Evolutionary conservation across 192 early-diverging fungal genomes (phyloP), one percentile per base, ranked within the genome.

Genomic region (Coemansia sp.): DNA sequence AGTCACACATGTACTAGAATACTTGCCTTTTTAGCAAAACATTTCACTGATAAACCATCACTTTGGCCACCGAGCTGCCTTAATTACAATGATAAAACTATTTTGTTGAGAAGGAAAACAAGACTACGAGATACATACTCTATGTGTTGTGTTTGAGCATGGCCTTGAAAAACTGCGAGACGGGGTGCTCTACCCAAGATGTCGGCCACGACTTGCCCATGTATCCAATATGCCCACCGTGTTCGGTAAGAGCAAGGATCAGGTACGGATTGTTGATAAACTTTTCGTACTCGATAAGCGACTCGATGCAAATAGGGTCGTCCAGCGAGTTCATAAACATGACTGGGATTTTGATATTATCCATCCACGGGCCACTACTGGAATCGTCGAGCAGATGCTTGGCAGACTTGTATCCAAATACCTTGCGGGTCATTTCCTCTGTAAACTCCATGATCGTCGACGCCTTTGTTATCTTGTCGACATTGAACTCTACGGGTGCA

Each of bases 171-270:
- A 76, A 76, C 46, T 76, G 65, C 5, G 61, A 47, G 2, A 76
- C 72, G 1, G 72, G 72, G 24, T 55, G 57, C 28, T 76, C 72
- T 29, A 76, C 29, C 72, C 72, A 76, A 18, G 72, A 76, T 22
- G 57, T 54, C 4, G 66, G 72, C 72, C 65, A 76, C 7, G 26
- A 28, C 1, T 42, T 35, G 46, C 61, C 66, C 66, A 76, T 65
- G 22, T 76, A 97, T 1, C 92, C 95, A 53, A 98, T 77, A 54
- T 98, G 95, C 0, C 95, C 95, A 10, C 95, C 95, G 20, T 81
- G 65, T 11, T 60, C 53, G 4, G 95, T 95, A 7, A 85, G 78
- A 4, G 85, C 93, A 14, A 98, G 63, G 1, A 95, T 33, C 20
- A 90, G 69, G 67, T 83, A 78, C 23, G 92, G 91, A 58, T 98